A percentile compares a stretch with the other conserved stretches of the same genome.
phyloP scores from a whole-genome alignment of 2,329 filamentous ascomycete genomes.

The Neonectria faginata region DNA sequence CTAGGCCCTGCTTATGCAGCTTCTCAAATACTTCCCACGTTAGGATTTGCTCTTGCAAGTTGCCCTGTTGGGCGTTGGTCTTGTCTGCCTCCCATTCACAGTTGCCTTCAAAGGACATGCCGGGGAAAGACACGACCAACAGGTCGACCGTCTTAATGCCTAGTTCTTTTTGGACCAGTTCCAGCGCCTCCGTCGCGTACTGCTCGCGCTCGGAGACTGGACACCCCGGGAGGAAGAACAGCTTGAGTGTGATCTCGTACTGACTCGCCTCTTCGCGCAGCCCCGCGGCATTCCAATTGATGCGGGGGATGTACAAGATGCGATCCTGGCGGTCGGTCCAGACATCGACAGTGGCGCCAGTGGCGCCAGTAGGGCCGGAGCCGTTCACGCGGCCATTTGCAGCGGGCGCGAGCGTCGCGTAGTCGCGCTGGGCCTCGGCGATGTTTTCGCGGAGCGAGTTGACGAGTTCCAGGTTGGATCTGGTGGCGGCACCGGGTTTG shows the following conservation, averaged over 20 bases:
- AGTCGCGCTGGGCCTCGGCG: conserved; percentile 75
- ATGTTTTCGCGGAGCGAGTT: conserved; percentile 90
- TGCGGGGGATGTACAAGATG: conserved; percentile 80
- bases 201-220: conserved; percentile 71
- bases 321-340: conserved; percentile 77
- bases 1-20: conserved; percentile 76
- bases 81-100: conserved; percentile 82
- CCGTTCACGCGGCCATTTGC: conserved; percentile 51
- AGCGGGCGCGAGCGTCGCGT: conserved; percentile 49
- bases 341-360: conserved; percentile 51
- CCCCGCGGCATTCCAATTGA: conserved; percentile 77
- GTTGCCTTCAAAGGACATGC: conserved; percentile 92
- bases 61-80: conserved; percentile 69
- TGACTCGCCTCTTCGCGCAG: conserved; percentile 83
- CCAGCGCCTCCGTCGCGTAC: conserved; percentile 82
- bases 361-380: conserved; percentile 42
- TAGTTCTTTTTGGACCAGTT: conserved; percentile 83
- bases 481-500: conserved; percentile 72
- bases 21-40: conserved; percentile 81
- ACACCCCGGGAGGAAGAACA: conserved; percentile 88
- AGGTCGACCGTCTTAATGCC: conserved; percentile 82
- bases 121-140: conserved; percentile 92
- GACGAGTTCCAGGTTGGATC: conserved; percentile 93
- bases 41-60: conserved; percentile 74
- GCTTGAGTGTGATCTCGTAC: conserved; percentile 95